These are phyloP conservation scores for Colletotrichum sp. DNA, from an alignment of 2,329 filamentous ascomycete species.

Conservation along the genomic window DNA sequence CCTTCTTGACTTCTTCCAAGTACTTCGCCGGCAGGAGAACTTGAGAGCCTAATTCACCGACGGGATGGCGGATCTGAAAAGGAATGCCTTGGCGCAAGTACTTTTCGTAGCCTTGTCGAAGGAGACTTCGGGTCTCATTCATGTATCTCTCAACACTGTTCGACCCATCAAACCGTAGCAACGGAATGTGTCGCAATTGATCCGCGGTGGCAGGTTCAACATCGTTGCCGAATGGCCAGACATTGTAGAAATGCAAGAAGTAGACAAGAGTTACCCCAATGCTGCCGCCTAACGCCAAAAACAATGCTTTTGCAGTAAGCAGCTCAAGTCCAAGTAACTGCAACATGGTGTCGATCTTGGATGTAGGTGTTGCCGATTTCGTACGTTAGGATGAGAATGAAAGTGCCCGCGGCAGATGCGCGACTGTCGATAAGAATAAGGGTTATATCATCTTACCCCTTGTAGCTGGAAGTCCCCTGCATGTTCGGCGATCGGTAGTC, in stretches of 20 bases:
- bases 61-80: background rate
- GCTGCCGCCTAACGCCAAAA: background rate
- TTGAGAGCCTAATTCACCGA: background rate
- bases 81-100: background rate
- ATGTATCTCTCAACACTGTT: background rate
- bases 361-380: background rate
- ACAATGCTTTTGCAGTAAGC: background rate
- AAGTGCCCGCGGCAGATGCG: accelerated
- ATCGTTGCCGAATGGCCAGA: background rate
- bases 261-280: background rate
- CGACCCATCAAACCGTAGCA: background rate
- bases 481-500: background rate
- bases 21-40: background rate
- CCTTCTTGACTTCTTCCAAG: background rate
- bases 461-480: background rate
- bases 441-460: background rate
- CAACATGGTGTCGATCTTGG: background rate
- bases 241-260: background rate
- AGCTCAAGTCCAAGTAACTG: background rate
- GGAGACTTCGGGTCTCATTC: background rate
- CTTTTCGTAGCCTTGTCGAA: background rate
- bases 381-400: background rate
- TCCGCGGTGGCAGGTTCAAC: background rate
- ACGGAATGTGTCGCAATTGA: background rate
- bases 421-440: background rate